A percentile compares a stretch with the other conserved stretches of the same genome.
Evolutionary conservation across 75 land plant species (phyloP).

Genomic region (Isoetes taiwanensis): DNA sequence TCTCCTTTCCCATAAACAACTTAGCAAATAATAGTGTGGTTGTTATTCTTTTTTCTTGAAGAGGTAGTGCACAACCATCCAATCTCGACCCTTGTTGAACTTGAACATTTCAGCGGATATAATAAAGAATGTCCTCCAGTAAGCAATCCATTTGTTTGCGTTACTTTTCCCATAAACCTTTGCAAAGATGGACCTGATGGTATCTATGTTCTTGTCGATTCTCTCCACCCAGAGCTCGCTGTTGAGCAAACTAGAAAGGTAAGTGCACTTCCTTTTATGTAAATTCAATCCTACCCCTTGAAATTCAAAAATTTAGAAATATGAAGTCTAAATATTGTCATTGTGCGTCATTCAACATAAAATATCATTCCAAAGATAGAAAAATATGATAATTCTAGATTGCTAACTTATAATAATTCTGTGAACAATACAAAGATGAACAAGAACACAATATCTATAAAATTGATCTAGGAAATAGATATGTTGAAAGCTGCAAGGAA

Average conservation of each 20-base stretch:
- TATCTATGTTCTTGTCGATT: background rate
- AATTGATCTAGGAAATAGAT: background rate
- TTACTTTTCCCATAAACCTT: background rate
- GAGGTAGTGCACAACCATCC: slow-evolving; percentile 2
- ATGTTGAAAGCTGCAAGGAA: background rate
- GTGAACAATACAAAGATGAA: background rate
- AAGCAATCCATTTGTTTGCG: background rate
- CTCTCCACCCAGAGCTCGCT: background rate
- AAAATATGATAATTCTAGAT: background rate
- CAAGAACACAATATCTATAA: background rate
- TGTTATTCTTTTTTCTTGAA: too few relatives aligned
- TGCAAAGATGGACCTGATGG: background rate
- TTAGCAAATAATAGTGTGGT: too few relatives aligned
- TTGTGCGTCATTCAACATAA: background rate
- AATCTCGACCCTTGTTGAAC: slow-evolving; percentile 1
- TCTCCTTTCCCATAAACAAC: too few relatives aligned
- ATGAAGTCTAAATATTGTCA: too few relatives aligned
- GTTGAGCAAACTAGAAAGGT: too few relatives aligned
- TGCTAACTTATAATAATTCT: background rate
- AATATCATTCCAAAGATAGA: background rate
- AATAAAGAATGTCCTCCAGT: slow-evolving; percentile 2
- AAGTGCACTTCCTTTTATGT: too few relatives aligned
- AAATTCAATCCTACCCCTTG: too few relatives aligned
- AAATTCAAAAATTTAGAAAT: too few relatives aligned
- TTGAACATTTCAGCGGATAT: background rate